Evolutionary conservation across 2,329 filamentous ascomycete species (phyloP).

Genomic region (Incumbomyces delicatus): DNA sequence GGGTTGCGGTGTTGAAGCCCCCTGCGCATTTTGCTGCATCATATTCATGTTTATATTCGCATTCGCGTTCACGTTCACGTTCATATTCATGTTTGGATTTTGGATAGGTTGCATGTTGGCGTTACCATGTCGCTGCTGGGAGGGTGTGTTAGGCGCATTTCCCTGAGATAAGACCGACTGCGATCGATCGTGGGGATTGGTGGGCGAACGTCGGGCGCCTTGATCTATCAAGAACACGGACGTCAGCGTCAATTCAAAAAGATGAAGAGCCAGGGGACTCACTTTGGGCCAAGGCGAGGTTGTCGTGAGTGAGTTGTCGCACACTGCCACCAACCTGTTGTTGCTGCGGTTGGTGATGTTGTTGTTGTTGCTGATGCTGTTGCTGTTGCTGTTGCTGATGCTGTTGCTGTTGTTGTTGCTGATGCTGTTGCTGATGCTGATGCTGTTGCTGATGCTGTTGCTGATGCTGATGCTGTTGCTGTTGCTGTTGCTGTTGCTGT

Average conservation of each 20-base stretch:
- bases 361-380: too few relatives aligned
- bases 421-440: constrained; percentile 15
- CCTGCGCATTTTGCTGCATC: constrained; percentile 2
- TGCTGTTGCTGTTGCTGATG: neutral
- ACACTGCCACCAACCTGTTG: neutral
- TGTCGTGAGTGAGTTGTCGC: neutral
- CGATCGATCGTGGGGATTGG: neutral
- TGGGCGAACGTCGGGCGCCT: neutral
- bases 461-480: too few relatives aligned
- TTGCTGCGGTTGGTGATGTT: neutral
- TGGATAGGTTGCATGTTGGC: neutral
- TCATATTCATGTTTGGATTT: neutral
- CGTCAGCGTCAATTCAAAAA: too few relatives aligned
- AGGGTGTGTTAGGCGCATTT: constrained; percentile 5
- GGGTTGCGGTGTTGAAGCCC: constrained; percentile 16
- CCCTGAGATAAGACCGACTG: constrained; percentile 1
- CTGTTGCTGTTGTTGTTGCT: constrained; percentile 6
- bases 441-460: too few relatives aligned
- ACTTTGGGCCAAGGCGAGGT: constrained; percentile 1
- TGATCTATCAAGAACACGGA: constrained; percentile 2
- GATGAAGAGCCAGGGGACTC: neutral
- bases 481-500: neutral
- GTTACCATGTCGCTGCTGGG: neutral
- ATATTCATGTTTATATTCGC: neutral
- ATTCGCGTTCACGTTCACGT: neutral